Base-by-base conservation (phyloP, 108 stramenopile genomes). In the Cyclostephanos invisitatus region DNA sequence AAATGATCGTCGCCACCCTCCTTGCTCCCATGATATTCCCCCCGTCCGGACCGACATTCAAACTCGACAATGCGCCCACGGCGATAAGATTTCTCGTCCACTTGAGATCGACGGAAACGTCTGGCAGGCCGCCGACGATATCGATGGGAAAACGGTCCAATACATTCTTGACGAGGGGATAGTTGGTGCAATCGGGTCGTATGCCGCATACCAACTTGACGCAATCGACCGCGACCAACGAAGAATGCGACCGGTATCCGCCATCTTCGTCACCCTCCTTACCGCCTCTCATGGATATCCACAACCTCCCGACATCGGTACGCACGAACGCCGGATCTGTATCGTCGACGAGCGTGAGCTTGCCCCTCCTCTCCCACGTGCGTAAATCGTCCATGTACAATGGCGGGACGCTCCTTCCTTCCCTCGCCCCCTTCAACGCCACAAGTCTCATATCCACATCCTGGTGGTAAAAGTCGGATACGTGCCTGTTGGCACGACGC, bases 21-120 rank as follows among this genome's bases (percentile, higher is more conserved):
- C 85, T 67, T 42, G 85, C 85, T 24, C 90, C 90, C 87, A 87
- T 88, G 7, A 89, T 57, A 78, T 91, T 91, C 15, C 64, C 86
- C 14, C 81, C 85, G 73, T 88, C 90, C 0, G 90, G 90, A 2
- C 90, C 90, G 10, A 80, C 68, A 56, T 87, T 83, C 20, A 91
- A 75, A 20, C 50, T 48, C 38, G 81, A 80, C 55, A 91, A 54
- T 2, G 75, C 71, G 25, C 90, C 87, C 11, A 86, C 83, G 1
- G 87, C 86, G 67, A 79, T 86, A n/a, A 87, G 22, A 42, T 73
- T 47, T 17, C 64, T 66, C 14, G 49, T 74, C 87, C 87, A 86
- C 46, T 73, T 53, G 62, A 91, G 58, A 59, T 89, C 87, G 40
- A 86, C 75, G 8, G 80, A 70, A 1, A 91, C 62, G 12, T 44